Evolutionary conservation across 129 eudicot species (phyloP), one percentile per base, ranked within the genome.

Genomic region (Cynara cardunculus): DNA sequence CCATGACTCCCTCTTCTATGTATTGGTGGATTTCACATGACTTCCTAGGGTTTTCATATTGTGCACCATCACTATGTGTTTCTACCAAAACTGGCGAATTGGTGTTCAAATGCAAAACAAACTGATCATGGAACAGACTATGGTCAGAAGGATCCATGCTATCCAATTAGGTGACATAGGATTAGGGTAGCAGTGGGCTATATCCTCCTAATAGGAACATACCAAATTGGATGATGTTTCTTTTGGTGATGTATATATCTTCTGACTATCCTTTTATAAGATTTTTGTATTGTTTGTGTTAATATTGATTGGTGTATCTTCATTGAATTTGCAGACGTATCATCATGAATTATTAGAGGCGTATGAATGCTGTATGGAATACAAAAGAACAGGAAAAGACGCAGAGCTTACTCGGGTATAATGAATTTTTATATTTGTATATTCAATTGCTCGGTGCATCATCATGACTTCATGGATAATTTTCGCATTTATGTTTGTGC

Each of bases 331-430:
- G n/a, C 88, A 96, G 99, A 87, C 97, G 19, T 96, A 92, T 84
- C 97, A 90, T 53, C 95, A 87, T 25, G 99, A 90, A 77, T 81
- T 96, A 65, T 77, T 89, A 59, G 98, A 96, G 86, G 99, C 99
- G n/a, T 88, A 89, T 84, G 99, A 92, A 69, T 92, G 98, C 81
- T 92, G 98, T 90, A 91, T 92, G 93, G 91, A 89, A 69, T 96
- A 90, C 81, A 88, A 89, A 87, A 87, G 91, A 84, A 90, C 93
- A 21, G 99, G 99, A 82, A 96, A 87, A 85, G 97, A 92, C 75
- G 99, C 97, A n/a, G 99, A 96, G 86, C 91, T 96, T 71, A 96
- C 93, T 78, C 97, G 94, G 99, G 99, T 95, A 89, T 65, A 13
- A 35, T 28, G 34, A 69, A 27, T 41, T 18, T 56, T 59, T 39